These are phyloP conservation scores for Podaxis pistillaris DNA, from an alignment of 768 basidiomycete genomes.

Conservation along the genomic window DNA sequence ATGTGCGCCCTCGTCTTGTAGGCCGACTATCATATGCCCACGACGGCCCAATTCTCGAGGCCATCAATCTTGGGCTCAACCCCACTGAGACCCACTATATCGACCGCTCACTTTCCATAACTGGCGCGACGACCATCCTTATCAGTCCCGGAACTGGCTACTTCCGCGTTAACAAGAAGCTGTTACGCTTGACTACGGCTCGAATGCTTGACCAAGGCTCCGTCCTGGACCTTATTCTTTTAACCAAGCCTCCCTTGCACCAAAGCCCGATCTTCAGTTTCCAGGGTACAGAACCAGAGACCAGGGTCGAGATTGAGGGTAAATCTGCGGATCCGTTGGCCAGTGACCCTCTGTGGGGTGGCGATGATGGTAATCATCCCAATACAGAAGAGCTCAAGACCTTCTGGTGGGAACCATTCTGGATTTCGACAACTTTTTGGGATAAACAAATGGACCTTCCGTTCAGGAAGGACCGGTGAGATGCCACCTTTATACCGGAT, in stretches of 20 bases:
- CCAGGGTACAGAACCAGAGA: slow-evolving; percentile 58
- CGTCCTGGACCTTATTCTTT: slow-evolving; percentile 80
- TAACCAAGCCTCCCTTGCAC: slow-evolving; percentile 90
- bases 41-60: slow-evolving; percentile 94
- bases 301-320: slow-evolving; percentile 42
- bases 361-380: slow-evolving; percentile 45
- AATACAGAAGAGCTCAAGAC: slow-evolving; percentile 45
- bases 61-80: slow-evolving; percentile 88
- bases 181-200: slow-evolving; percentile 89
- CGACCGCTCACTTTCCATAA: slow-evolving; percentile 89
- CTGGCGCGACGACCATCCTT: slow-evolving; percentile 78
- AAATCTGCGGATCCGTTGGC: slow-evolving; percentile 61
- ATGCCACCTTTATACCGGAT: not conserved
- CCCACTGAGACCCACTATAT: slow-evolving; percentile 94
- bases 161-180: slow-evolving; percentile 87
- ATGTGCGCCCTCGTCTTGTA: slow-evolving; percentile 60
- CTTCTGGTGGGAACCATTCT: slow-evolving; percentile 92
- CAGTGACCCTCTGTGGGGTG: slow-evolving; percentile 77
- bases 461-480: slow-evolving; percentile 72
- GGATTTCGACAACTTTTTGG: slow-evolving; percentile 82
- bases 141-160: slow-evolving; percentile 94
- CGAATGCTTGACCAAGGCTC: slow-evolving; percentile 94
- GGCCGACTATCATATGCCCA: slow-evolving; percentile 84
- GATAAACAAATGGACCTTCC: slow-evolving; percentile 86
- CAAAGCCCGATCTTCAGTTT: slow-evolving; percentile 94